phyloP scores from a whole-genome alignment of 2,329 filamentous ascomycete genomes.

The Botrytis hyacinthi region DNA sequence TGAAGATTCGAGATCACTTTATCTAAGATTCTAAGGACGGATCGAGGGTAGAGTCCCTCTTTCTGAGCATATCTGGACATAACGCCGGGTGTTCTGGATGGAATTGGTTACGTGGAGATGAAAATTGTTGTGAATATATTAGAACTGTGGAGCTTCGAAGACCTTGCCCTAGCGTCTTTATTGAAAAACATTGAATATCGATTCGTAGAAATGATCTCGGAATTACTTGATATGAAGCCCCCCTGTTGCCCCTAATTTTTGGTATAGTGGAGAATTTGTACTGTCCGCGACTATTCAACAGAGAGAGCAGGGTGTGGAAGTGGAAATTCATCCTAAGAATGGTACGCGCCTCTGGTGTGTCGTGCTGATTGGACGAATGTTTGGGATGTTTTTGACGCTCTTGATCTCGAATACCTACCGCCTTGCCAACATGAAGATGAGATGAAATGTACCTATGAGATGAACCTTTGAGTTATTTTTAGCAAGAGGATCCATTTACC shows the following conservation, averaged over 20 bases:
- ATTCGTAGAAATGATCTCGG: conserved; percentile 2
- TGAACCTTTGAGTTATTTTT: neutral
- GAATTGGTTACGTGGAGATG: conserved; percentile 19
- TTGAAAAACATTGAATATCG: neutral
- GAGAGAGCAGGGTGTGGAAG: neutral
- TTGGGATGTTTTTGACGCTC: neutral
- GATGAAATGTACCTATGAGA: neutral
- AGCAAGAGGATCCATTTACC: neutral
- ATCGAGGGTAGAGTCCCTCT: neutral
- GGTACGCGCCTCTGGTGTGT: neutral
- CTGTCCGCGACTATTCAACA: neutral
- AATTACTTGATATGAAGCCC: neutral
- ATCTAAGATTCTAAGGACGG: neutral
- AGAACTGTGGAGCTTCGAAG: conserved; percentile 8
- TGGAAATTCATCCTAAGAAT: neutral
- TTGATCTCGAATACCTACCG: neutral
- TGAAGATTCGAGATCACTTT: conserved; percentile 6
- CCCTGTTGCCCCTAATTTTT: neutral
- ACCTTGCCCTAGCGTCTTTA: neutral
- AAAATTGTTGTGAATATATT: conserved; percentile 18
- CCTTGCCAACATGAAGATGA: neutral
- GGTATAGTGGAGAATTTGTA: neutral
- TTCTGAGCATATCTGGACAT: neutral
- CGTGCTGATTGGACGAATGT: neutral
- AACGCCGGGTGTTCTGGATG: conserved; percentile 12